A percentile compares a stretch with the other conserved stretches of the same genome.
phyloP scores from a whole-genome alignment of 257 asterid species.

The Eustoma russellianum region DNA sequence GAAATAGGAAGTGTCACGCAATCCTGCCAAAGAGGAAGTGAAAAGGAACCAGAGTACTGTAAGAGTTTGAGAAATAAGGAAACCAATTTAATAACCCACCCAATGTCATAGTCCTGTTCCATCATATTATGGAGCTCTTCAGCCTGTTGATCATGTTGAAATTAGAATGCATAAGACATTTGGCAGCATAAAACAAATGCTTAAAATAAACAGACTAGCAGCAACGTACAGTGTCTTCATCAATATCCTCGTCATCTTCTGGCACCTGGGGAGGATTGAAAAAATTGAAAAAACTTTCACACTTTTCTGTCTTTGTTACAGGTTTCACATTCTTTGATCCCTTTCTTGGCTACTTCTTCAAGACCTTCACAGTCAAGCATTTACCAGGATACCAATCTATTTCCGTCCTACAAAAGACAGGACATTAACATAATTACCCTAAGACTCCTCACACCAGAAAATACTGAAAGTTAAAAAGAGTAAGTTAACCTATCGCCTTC shows the following conservation, averaged over 20 bases:
- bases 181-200: not conserved
- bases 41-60: not conserved
- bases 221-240: conserved; percentile 49
- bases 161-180: not conserved
- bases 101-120: conserved; percentile 84
- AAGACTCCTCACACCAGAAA: conserved; percentile 1
- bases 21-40: not conserved
- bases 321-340: conserved; percentile 53
- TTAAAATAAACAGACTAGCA: not conserved
- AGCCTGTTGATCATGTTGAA: conserved; percentile 30
- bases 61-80: not conserved
- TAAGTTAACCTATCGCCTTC: conserved; percentile 63
- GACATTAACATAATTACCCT: conserved; percentile 3
- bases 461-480: not conserved
- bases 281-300: conserved; percentile 82
- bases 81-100: conserved; percentile 33
- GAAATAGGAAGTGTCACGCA: not conserved
- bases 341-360: conserved; percentile 68
- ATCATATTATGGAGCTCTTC: conserved; percentile 60
- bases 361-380: conserved; percentile 59
- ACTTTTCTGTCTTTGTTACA: conserved; percentile 45
- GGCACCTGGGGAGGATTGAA: conserved; percentile 76
- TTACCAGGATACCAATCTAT: conserved; percentile 73
- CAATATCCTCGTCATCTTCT: conserved; percentile 54
- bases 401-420: conserved; percentile 39